These are phyloP conservation scores for Aspergillus tamarii DNA, from an alignment of 2,329 filamentous ascomycete species.

Conservation along the genomic window DNA sequence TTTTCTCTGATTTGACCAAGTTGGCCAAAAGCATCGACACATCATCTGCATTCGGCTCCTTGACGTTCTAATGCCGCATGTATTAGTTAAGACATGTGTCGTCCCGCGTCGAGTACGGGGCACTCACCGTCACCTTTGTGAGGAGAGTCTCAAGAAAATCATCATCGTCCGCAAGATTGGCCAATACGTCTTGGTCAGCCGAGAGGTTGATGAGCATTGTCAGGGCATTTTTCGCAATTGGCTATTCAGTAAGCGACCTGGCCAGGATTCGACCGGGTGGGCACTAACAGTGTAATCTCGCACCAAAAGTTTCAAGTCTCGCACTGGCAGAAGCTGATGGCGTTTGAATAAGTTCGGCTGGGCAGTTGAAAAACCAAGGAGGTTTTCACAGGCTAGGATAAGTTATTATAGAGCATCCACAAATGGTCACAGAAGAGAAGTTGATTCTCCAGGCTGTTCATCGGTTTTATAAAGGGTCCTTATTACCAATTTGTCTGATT, in stretches of 20 bases:
- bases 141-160: slow-evolving; percentile 77
- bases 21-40: slow-evolving; percentile 93
- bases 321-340: slow-evolving; percentile 75
- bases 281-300: slow-evolving; percentile 75
- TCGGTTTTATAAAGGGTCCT: not conserved
- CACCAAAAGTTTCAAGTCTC: slow-evolving; percentile 83
- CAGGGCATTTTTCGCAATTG: slow-evolving; percentile 89
- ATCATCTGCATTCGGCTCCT: slow-evolving; percentile 81
- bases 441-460: slow-evolving; percentile 6
- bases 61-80: slow-evolving; percentile 38
- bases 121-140: slow-evolving; percentile 72
- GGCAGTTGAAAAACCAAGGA: slow-evolving; percentile 79
- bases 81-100: slow-evolving; percentile 12
- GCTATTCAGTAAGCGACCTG: slow-evolving; percentile 49
- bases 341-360: slow-evolving; percentile 83
- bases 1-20: slow-evolving; percentile 75
- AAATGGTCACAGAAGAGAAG: slow-evolving; percentile 14
- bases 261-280: not conserved
- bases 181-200: slow-evolving; percentile 75
- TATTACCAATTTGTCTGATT: slow-evolving; percentile 74
- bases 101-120: slow-evolving; percentile 37
- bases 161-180: slow-evolving; percentile 74
- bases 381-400: slow-evolving; percentile 72
- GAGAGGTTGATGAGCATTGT: slow-evolving; percentile 81
- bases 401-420: slow-evolving; percentile 2